These are phyloP conservation scores for Verticillium nonalfalfae DNA, from an alignment of 2,329 filamentous ascomycete species.

Conservation along the genomic window DNA sequence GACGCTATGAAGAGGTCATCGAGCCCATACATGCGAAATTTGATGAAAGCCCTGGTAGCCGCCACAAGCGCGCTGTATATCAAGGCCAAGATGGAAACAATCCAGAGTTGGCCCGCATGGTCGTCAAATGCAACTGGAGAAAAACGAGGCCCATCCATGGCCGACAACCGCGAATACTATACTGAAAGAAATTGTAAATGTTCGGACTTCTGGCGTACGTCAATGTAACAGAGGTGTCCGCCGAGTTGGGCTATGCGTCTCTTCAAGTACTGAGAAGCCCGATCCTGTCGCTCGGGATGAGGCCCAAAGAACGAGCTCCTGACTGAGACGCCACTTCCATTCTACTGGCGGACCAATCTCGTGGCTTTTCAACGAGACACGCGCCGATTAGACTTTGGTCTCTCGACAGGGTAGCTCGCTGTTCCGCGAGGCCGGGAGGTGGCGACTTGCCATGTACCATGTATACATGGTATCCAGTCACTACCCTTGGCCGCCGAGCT, in stretches of 20 bases:
- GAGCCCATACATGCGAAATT: conserved; percentile 10
- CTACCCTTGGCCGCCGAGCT: too few relatives aligned
- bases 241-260: not conserved
- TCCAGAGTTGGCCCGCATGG: conserved; percentile 13
- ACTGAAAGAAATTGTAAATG: not conserved
- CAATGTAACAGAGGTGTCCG: not conserved
- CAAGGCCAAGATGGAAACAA: conserved; percentile 10
- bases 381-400: not conserved
- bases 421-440: not conserved
- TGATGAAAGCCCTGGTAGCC: conserved; percentile 8
- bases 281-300: not conserved
- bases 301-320: not conserved
- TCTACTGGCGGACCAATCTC: not conserved
- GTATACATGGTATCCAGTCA: not conserved
- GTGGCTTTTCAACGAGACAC: not conserved
- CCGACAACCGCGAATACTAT: not conserved
- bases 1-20: conserved; percentile 10
- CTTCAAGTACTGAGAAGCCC: not conserved
- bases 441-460: not conserved
- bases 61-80: conserved; percentile 8
- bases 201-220: too few relatives aligned
- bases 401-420: not conserved
- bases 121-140: conserved; percentile 10
- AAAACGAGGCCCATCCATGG: conserved; percentile 4
- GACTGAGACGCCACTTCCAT: not conserved